Evolutionary conservation across 805 yeast genomes (phyloP), one percentile per base, ranked within the genome.

Genomic region (Yarrowia sp.): DNA sequence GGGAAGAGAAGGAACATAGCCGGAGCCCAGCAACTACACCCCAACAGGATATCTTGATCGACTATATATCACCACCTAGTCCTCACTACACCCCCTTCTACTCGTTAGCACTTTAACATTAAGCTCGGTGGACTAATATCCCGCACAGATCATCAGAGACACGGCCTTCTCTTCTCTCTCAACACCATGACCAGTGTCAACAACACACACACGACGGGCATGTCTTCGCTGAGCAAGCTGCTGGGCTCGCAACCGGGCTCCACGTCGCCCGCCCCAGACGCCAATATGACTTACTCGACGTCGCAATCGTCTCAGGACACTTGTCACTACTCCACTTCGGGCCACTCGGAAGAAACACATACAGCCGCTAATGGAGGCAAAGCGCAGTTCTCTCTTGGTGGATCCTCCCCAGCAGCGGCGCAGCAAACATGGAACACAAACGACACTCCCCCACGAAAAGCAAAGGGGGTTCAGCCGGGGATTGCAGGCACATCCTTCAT

Each of bases 221-320:
- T 69, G 33, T 67, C 69, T 10, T 67, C 69, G 39, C 51, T 68
- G 57, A 55, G 68, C 18, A 67, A 51, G 33, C 65, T 68, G 43
- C 58, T 68, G 45, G 69, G 67, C 18, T 45, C 66, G 35, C 43
- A 28, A 18, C 47, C 47, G 32, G 60, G n/a, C 32, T 22, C 28
- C 28, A 32, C 22, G 36, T 38, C 57, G 8, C 45, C 63, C 8
- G 51, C 48, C 17, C 18, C 22, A 8, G 57, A 18, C 36, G 35
- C 42, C 28, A 45, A 32, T 14, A 38, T 35, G 18, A 43, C 38
- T 7, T 28, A 51, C 14, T 50, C 63, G 14, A 15, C 39, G 31
- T 38, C 57, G 28, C 58, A 36, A 8, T 33, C 22, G 39, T 50
- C 47, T 14, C 62, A 47, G 60, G 50, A 51, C 35, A 38, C 65